A percentile compares a stretch with the other conserved stretches of the same genome.
Conservation (phyloP, 208 protist genomes). For the Herpetomonas tarakana region DNA sequence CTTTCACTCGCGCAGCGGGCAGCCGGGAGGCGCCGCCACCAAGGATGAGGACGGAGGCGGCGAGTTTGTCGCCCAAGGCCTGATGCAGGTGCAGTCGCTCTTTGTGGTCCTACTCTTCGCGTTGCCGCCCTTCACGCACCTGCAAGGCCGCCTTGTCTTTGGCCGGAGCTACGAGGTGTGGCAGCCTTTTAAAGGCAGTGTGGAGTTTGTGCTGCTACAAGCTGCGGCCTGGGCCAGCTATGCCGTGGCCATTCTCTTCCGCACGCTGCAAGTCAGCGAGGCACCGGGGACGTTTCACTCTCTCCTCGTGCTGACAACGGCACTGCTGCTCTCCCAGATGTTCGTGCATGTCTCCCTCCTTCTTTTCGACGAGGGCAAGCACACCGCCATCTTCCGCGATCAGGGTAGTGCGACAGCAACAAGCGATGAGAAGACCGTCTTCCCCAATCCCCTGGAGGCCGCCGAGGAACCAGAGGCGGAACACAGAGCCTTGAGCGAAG, state of each 20-base stretch:
- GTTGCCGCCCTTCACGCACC: conserved; percentile 60
- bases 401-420: conserved; percentile 1
- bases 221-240: conserved; percentile 56
- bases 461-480: background rate
- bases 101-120: conserved; percentile 47
- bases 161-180: conserved; percentile 57
- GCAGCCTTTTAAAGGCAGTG: conserved; percentile 50
- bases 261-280: conserved; percentile 52
- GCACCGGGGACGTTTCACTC: conserved; percentile 22
- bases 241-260: conserved; percentile 52
- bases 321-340: conserved; percentile 51
- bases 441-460: background rate
- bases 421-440: too few species aligned
- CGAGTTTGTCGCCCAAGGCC: conserved; percentile 14
- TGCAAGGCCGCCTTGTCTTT: conserved; percentile 57
- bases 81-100: conserved; percentile 14
- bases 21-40: background rate
- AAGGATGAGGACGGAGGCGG: background rate
- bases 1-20: background rate
- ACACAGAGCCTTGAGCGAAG: too few species aligned
- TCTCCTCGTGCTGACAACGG: conserved; percentile 42
- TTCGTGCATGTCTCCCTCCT: conserved; percentile 68
- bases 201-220: conserved; percentile 64
- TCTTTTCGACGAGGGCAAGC: conserved; percentile 27
- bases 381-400: background rate